Percentiles rank a stretch among this genome's conserved stretches.
Evolutionary conservation across 352 stramenopile species (phyloP).

Genomic region (Phytopythium delawarense): DNA sequence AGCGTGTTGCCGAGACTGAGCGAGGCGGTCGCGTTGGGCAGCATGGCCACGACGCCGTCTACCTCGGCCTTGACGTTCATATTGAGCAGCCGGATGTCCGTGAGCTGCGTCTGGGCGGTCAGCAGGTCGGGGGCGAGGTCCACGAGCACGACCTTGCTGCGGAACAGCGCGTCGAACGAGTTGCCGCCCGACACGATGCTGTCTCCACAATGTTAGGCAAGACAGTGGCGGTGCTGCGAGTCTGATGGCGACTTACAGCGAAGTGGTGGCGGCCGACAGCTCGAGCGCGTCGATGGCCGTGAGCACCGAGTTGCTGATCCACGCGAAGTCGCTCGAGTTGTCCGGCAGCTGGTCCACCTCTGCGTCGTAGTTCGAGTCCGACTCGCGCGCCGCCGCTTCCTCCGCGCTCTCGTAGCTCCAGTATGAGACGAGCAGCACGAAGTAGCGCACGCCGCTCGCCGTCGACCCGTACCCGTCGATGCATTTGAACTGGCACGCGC

Average conservation of each 20-base stretch:
- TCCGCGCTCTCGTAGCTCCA: constrained; percentile 21
- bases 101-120: constrained; percentile 16
- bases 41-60: constrained; percentile 16
- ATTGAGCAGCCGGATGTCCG: constrained; percentile 13
- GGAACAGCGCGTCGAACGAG: constrained; percentile 11
- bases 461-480: background rate
- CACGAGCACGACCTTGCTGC: constrained; percentile 17
- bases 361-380: constrained; percentile 11
- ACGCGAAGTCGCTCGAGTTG: constrained; percentile 20
- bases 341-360: constrained; percentile 11
- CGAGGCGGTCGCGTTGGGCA: constrained; percentile 14
- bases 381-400: constrained; percentile 15
- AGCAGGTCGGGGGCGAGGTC: constrained; percentile 17
- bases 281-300: constrained; percentile 14
- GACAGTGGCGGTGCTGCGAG: background rate
- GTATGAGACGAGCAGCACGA: constrained; percentile 24
- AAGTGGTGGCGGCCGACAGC: constrained; percentile 11
- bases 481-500: constrained; percentile 10
- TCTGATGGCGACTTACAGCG: background rate
- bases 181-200: constrained; percentile 15
- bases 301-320: constrained; percentile 22
- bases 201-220: background rate
- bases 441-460: constrained; percentile 13
- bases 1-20: constrained; percentile 26
- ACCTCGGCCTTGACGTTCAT: constrained; percentile 20